Percentiles rank a stretch among this genome's conserved stretches.
phyloP scores from a whole-genome alignment of 306 rosid genomes.

The Canavalia gladiata region DNA sequence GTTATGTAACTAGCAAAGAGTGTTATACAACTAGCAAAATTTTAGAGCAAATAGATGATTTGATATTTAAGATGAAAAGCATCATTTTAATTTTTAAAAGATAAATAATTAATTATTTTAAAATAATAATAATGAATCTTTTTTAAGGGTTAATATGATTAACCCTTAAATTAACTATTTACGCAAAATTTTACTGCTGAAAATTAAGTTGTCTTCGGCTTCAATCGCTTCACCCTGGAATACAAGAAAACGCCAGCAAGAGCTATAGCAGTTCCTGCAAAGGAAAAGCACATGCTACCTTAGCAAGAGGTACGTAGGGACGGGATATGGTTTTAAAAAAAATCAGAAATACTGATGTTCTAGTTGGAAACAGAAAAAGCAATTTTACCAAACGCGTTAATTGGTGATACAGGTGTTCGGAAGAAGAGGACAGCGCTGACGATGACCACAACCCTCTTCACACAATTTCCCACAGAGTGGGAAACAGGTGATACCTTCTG shows the following conservation, averaged over 20 bases:
- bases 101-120: too few species aligned
- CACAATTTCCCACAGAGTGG: constrained; percentile 92
- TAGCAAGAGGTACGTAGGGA: neutral
- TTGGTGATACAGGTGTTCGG: constrained; percentile 81
- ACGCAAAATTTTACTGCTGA: constrained; percentile 42
- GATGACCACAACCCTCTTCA: constrained; percentile 94
- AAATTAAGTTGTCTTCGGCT: constrained; percentile 73
- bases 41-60: too few species aligned
- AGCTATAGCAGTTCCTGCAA: constrained; percentile 89
- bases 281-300: constrained; percentile 24
- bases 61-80: too few species aligned
- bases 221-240: constrained; percentile 84
- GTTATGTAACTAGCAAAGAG: constrained; percentile 30
- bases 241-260: constrained; percentile 94
- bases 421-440: constrained; percentile 96
- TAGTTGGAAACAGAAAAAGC: constrained; percentile 17
- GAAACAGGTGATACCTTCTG: constrained; percentile 96
- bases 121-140: too few species aligned
- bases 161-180: too few species aligned
- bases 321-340: neutral
- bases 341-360: constrained; percentile 9
- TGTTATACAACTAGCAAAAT: too few species aligned
- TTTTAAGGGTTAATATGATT: too few species aligned
- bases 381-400: constrained; percentile 81
- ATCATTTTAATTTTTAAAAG: too few species aligned